Base-by-base conservation (phyloP, 805 yeast species). In the Sugiyamaella floridensis region DNA sequence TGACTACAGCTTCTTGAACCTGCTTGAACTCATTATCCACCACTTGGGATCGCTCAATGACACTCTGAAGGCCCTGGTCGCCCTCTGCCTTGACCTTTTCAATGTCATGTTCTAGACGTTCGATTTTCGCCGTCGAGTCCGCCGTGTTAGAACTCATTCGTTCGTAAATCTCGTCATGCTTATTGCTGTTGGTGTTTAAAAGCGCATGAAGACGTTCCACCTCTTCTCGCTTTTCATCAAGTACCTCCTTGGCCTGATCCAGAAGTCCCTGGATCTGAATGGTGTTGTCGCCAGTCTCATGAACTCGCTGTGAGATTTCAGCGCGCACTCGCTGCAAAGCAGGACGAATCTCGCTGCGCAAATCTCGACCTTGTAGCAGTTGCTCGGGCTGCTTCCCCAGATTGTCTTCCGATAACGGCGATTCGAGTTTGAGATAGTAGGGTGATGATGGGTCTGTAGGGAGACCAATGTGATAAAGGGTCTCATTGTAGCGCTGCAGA, bases 41-140 rank as follows among this genome's bases (percentile, higher is more conserved):
- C 19, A 78, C 74, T 60, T 80, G 78, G 55, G 76, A 76, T 40
- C 73, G 67, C 58, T 74, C 76, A 28, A 75, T 74, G 43, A 80
- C 67, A 57, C 77, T 78, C 5, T 77, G 67, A 49, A 76, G 66
- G 45, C 77, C 80, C 54, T 78, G 80, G 53, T 77, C 75, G 12
- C 78, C 72, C 41, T 72, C 70, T 18, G 73, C 71, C 53, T 77
- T 75, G 64, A 78, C 71, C 11, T 71, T 71, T 48, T 76, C 76
- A 47, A 84, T 66, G 53, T 82, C 85, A 40, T 79, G 73, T 56
- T 82, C 86, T 50, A 81, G 66, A 62, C 77, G 76, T 64, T 84
- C 90, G 49, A 82, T 76, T 63, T 85, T 85, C n/a, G 82, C 77
- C 50, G 79, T 76, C 53, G 80, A 77, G 41, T 78, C 68, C 40